A percentile compares a stretch with the other conserved stretches of the same genome.
Evolutionary conservation across 352 stramenopile genomes (phyloP).

Genomic region (Phytopythium delawarense): DNA sequence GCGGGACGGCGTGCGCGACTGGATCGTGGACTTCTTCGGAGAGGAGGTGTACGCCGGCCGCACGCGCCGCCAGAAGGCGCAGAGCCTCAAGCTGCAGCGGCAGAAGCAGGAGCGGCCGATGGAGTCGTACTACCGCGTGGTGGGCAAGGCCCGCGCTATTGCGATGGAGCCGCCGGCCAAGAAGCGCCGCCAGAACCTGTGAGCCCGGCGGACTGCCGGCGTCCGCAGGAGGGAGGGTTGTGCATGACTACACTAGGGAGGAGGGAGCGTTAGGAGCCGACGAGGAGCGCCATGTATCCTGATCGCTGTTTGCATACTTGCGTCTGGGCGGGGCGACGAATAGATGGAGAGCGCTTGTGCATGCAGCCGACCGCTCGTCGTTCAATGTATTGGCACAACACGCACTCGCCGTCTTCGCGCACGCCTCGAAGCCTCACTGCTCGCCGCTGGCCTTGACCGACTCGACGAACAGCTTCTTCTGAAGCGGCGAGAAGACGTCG

Average conservation of each 20-base stretch:
- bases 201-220: neutral
- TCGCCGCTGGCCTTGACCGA: conserved; percentile 26
- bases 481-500: conserved; percentile 77
- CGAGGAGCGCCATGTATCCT: neutral
- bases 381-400: neutral
- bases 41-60: conserved; percentile 56
- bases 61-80: conserved; percentile 63
- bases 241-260: neutral
- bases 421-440: conserved; percentile 9
- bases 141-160: conserved; percentile 46
- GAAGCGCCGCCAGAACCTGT: conserved; percentile 11
- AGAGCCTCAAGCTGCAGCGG: conserved; percentile 17
- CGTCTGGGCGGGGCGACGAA: neutral
- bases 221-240: neutral
- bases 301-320: conserved; percentile 1
- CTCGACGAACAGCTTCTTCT: conserved; percentile 82
- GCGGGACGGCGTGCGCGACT: conserved; percentile 67
- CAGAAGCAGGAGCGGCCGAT: conserved; percentile 55
- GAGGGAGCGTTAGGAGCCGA: neutral
- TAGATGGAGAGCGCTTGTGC: neutral
- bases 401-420: neutral
- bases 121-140: conserved; percentile 72
- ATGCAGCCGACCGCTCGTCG: neutral
- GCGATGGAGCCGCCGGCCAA: conserved; percentile 10
- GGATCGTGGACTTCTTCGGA: conserved; percentile 70